These are phyloP conservation scores for Sesbania bispinosa DNA, from an alignment of 306 rosid species.

Conservation along the genomic window DNA sequence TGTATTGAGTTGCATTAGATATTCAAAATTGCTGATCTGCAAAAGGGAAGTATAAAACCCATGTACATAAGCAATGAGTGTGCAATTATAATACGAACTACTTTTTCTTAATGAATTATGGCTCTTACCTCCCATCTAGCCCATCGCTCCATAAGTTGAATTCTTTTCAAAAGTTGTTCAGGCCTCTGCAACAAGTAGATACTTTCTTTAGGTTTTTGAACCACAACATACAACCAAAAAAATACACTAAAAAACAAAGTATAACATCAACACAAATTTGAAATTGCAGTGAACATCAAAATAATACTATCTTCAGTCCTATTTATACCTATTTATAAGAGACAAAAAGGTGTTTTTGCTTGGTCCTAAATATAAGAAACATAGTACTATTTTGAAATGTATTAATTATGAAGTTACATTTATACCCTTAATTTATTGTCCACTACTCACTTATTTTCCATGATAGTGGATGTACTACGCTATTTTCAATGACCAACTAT, in stretches of 20 bases:
- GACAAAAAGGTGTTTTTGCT: too few relatives aligned
- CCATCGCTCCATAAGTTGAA: slow-evolving; percentile 99
- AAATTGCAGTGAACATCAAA: not conserved
- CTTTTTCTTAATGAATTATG: slow-evolving; percentile 1
- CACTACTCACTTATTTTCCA: too few relatives aligned
- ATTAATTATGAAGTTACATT: too few relatives aligned
- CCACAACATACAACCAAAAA: slow-evolving; percentile 14
- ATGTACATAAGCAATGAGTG: not conserved
- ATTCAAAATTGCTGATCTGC: slow-evolving; percentile 99
- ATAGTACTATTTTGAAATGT: too few relatives aligned
- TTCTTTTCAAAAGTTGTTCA: slow-evolving; percentile 93
- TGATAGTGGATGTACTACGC: too few relatives aligned
- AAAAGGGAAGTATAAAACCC: slow-evolving; percentile 23
- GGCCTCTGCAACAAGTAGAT: slow-evolving; percentile 71
- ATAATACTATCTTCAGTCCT: too few relatives aligned
- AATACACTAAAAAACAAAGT: not conserved
- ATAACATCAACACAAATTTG: not conserved
- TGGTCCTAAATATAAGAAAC: too few relatives aligned
- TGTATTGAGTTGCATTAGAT: slow-evolving; percentile 97
- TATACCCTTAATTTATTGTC: too few relatives aligned
- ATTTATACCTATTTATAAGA: too few relatives aligned
- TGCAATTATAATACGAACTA: slow-evolving; percentile 6
- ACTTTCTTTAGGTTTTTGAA: slow-evolving; percentile 19
- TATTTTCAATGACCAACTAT: too few relatives aligned
- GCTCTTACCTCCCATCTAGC: slow-evolving; percentile 95